Percentiles rank a stretch among this genome's conserved stretches.
Evolutionary conservation across 371 early-diverging fungal species (phyloP).

Genomic region (Rhizopus sp.): DNA sequence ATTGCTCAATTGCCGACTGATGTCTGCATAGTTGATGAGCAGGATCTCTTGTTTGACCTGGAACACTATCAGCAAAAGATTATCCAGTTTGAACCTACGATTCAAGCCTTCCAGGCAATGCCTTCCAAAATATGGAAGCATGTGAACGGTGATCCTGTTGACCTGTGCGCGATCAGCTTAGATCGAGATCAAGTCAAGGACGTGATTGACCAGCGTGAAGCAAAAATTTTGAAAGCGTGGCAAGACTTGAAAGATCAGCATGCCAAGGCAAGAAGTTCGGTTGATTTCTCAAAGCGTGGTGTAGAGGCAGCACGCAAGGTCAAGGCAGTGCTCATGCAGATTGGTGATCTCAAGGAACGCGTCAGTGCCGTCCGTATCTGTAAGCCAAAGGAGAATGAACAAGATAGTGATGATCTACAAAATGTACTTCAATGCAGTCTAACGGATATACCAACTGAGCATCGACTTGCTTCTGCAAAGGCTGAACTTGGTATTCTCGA

Average conservation of each 20-base stretch:
- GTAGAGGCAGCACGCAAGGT: slow-evolving; percentile 49
- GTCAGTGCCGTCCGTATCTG: slow-evolving; percentile 37
- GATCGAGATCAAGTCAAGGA: slow-evolving; percentile 26
- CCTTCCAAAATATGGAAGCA: slow-evolving; percentile 30
- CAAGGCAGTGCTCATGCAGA: slow-evolving; percentile 45
- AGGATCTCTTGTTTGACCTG: slow-evolving; percentile 41
- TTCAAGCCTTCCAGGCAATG: slow-evolving; percentile 46
- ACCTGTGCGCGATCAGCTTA: slow-evolving; percentile 29
- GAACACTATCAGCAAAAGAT: slow-evolving; percentile 41
- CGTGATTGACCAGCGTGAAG: slow-evolving; percentile 31
- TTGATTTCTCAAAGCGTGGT: slow-evolving; percentile 34
- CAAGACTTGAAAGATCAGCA: slow-evolving; percentile 32
- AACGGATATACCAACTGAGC: slow-evolving; percentile 44
- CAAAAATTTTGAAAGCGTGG: slow-evolving; percentile 40
- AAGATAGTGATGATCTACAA: slow-evolving; percentile 28
- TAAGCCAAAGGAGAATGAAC: slow-evolving; percentile 13
- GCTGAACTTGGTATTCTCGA: slow-evolving; percentile 44
- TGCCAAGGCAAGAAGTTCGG: slow-evolving; percentile 16
- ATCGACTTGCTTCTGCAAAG: slow-evolving; percentile 40
- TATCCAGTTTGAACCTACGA: slow-evolving; percentile 33
- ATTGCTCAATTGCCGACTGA: slow-evolving; percentile 39
- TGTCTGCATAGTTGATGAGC: slow-evolving; percentile 40
- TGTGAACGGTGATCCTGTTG: slow-evolving; percentile 22
- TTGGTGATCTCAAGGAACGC: slow-evolving; percentile 48
- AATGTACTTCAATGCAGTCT: slow-evolving; percentile 36